Evolutionary conservation across 2,329 filamentous ascomycete species (phyloP), one percentile per base, ranked within the genome.

Genomic region (Tolypocladium ophioglossoides): DNA sequence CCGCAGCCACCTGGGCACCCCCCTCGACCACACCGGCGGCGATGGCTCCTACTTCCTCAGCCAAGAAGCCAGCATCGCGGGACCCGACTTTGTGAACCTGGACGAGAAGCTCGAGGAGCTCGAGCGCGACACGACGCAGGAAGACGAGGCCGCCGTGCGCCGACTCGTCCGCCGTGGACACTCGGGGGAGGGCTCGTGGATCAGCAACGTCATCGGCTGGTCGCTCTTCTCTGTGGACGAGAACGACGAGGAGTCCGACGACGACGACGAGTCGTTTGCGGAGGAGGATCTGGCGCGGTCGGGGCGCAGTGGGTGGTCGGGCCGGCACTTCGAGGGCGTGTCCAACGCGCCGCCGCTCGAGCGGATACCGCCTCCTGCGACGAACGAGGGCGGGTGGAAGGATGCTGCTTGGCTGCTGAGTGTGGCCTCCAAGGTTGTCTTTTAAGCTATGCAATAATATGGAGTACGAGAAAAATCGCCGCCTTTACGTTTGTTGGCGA

Each of bases 351-450:
- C 72, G 0, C 72, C 72, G 0, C 72, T 76, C 50, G 76, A 79
- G 50, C 68, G 68, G 11, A 69, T 83, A 64, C 79, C 64, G 35
- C 71, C 74, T 11, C 71, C 72, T 51, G 75, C 75, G 44, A 70
- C 74, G 10, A 76, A 85, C 52, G 77, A 80, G 46, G 82, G 80
- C 18, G 78, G 78, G 10, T 86, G 83, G 84, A 76, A 80, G 55
- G 84, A 87, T 66, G 84, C 83, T 30, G 82, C 82, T 18, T 87
- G 84, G 84, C 67, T 87, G 49, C 68, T 87, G 54, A 84, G 77
- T 58, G 82, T 87, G 58, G 84, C 83, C 12, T 77, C 78, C 30
- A 84, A 82, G 62, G 78, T 84, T 47, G 70, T 84, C 60, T 73
- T 84, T 58, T 83, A 68, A 72, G 57, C 20, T 48, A 16, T 32